Base-by-base conservation (phyloP, 2,329 filamentous ascomycete species). In the Ascochyta clinopodiicola region DNA sequence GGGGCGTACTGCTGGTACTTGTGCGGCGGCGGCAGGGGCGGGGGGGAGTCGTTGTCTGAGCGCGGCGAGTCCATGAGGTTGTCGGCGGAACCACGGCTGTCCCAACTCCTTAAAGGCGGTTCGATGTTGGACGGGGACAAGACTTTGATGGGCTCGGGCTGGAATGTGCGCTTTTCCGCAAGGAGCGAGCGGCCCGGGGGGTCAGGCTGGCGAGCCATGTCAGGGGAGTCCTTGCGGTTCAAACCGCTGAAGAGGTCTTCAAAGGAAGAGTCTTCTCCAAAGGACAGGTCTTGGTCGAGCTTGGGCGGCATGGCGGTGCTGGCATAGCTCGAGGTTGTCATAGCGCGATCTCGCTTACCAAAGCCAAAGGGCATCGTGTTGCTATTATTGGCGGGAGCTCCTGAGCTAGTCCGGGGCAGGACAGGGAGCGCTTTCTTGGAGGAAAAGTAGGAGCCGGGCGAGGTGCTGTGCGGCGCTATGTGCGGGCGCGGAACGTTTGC, bases 231-330 rank as follows among this genome's bases (percentile, higher is more conserved):
- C 48, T 68, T 71, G 31, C 67, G 66, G 44, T 68, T 66, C 13
- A 74, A 24, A 19, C 69, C 68, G 44, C 58, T 68, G 67, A 85
- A 84, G 77, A 85, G 81, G 62, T 80, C 79, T 57, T 84, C 84
- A 31, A 68, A 68, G 7, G 57, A 52, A 15, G 72, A 75, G 27
- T 81, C 64, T 36, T 75, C 71, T 13, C 68, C 70, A 59, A 74
- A 73, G 49, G 68, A 61, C 27, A 75, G 54, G 36, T 73, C 70
- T 2, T 63, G 62, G 47, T 84, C 81, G 15, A 85, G 69, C 59
- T 80, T 82, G 8, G 82, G 82, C 5, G 83, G 80, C 78, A 72
- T 69, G 19, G 80, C 82, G 24, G 79, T 78, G 42, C 81, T 84
- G 13, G 76, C 75, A 61, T 78, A 77, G 61, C 77, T 79, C 51